Evolutionary conservation across 73 alveolate species (phyloP).

Genomic region (Tetrahymena malaccensis): DNA sequence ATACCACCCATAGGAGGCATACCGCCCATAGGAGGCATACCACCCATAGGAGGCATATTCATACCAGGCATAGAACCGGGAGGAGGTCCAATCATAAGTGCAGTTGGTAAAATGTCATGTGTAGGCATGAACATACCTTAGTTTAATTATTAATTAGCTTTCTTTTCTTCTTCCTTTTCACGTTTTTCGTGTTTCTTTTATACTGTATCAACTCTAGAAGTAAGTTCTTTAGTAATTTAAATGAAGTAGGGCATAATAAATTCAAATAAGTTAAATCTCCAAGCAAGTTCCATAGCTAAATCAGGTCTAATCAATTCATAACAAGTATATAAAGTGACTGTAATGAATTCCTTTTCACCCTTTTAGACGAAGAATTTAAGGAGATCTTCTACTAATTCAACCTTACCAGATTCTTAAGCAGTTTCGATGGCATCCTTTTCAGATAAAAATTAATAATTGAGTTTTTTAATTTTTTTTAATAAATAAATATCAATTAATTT

Average conservation of each 20-base stretch:
- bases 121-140: background rate
- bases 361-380: conserved; percentile 86
- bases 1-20: background rate
- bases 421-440: conserved; percentile 87
- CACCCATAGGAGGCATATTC: background rate
- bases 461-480: background rate
- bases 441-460: background rate
- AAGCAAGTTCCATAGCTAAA: conserved; percentile 94
- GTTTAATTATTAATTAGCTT: conserved; percentile 4
- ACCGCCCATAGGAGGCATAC: background rate
- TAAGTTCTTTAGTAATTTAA: conserved; percentile 91
- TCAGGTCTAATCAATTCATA: conserved; percentile 95
- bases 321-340: conserved; percentile 94
- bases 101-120: background rate
- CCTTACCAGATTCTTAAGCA: conserved; percentile 89
- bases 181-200: conserved; percentile 85
- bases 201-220: conserved; percentile 76
- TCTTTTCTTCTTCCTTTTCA: conserved; percentile 89
- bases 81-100: background rate
- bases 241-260: conserved; percentile 97
- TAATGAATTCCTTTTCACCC: conserved; percentile 92
- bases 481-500: background rate
- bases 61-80: background rate
- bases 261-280: conserved; percentile 94
- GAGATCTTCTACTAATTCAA: conserved; percentile 85